Evolutionary conservation across 306 rosid genomes (phyloP), one percentile per base, ranked within the genome.

Genomic region (Ochetophila trinervis): DNA sequence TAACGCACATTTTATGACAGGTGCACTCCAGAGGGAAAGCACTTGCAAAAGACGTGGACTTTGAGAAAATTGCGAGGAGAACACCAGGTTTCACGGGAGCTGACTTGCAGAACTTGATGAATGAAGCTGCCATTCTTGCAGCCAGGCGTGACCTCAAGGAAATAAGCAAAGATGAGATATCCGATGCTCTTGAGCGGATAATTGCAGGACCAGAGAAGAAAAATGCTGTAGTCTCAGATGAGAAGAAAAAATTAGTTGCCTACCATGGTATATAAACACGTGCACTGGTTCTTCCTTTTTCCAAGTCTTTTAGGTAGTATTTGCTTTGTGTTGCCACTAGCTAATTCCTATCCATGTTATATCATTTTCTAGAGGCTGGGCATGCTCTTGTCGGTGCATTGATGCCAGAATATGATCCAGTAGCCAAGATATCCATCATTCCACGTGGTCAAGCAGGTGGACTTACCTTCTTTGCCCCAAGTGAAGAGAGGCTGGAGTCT

Each of bases 161-260:
- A 83, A 93, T 93, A 52, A 93, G 99, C 63, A 93, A 93, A 75
- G 99, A 93, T 74, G 99, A 93, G 84, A 93, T 93, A 69, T 80
- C 99, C 5, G 99, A 93, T 75, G 99, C 99, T 2, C 91, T 93
- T 70, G 99, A 93, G 60, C 79, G 97, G 75, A 93, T 93, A 61
- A 93, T 93, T 57, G 99, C 99, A 13, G 99, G 99, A 61, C 99
- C 99, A 17, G 99, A 93, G 79, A 93, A 93, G 97, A 90, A 90
- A 78, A 93, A 93, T 47, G 99, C 97, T 10, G 99, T 93, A 0
- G 97, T 93, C 60, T 93, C 99, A 0, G 99, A 93, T 0, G 99
- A 93, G 40, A 93, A 93, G 88, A 93, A 93, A 87, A 93, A 86
- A 86, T 59, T 93, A 67, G 99, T 93, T 34, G 99, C 90, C 24